phyloP scores from a whole-genome alignment of 176 grass and related monocot genomes.

The Dactylis glomerata region DNA sequence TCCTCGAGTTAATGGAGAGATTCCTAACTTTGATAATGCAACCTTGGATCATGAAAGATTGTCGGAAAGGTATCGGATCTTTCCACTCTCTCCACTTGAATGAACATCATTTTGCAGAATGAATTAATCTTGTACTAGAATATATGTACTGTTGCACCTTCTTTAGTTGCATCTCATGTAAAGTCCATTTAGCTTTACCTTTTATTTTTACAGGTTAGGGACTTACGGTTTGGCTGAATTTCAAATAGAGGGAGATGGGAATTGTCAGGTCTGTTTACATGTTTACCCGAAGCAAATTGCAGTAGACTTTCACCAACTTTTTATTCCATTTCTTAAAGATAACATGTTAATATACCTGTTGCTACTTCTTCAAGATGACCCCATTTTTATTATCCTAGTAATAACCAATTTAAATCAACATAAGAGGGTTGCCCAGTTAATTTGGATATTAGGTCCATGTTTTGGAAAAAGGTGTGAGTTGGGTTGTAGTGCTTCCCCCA shows the following conservation, averaged over 20 bases:
- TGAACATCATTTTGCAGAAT: neutral
- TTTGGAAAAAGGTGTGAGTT: neutral
- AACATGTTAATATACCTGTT: neutral
- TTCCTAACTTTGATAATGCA: constrained; percentile 85
- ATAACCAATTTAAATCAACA: neutral
- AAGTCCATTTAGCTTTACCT: neutral
- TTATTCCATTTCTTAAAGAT: neutral
- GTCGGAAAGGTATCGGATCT: constrained; percentile 55
- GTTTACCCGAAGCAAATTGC: neutral
- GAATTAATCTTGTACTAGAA: neutral
- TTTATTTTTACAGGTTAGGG: constrained; percentile 54
- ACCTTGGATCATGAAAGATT: constrained; percentile 81
- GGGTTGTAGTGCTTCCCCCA: neutral
- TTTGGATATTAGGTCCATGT: neutral
- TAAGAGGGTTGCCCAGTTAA: neutral
- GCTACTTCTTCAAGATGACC: neutral
- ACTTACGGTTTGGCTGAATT: constrained; percentile 86
- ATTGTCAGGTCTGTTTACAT: constrained; percentile 76
- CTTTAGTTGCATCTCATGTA: neutral
- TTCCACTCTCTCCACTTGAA: neutral
- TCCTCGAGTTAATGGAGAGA: constrained; percentile 88
- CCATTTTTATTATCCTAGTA: neutral
- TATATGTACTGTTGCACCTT: neutral
- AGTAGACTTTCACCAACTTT: neutral
- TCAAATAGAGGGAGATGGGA: constrained; percentile 92